These are phyloP conservation scores for Hymenochaete sp. DNA, from an alignment of 1,284 basidiomycete species.

Conservation along the genomic window DNA sequence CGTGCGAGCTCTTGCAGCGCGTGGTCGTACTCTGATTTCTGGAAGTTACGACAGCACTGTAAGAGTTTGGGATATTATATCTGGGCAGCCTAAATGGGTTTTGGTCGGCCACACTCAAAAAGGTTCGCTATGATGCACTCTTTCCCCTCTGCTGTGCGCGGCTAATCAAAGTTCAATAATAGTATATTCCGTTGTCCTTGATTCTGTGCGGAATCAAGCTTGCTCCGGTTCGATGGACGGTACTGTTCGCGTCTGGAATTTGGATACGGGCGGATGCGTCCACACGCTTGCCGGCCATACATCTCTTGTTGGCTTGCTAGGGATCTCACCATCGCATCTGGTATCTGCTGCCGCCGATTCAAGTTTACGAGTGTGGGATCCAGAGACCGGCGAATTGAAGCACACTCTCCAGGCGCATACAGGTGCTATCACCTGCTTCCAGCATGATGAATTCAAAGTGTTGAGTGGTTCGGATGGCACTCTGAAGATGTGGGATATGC, in stretches of 20 bases:
- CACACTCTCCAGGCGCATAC: constrained; percentile 82
- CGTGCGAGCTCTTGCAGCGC: constrained; percentile 84
- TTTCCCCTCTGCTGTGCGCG: background rate
- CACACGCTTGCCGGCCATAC: constrained; percentile 81
- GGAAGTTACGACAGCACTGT: constrained; percentile 93
- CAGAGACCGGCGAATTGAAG: constrained; percentile 67
- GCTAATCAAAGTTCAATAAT: constrained; percentile 15
- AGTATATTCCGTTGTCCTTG: constrained; percentile 90
- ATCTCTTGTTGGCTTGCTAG: constrained; percentile 80
- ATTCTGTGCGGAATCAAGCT: constrained; percentile 76
- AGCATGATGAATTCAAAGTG: constrained; percentile 94
- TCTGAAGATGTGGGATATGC: constrained; percentile 92
- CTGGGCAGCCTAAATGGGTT: constrained; percentile 75
- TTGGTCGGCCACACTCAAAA: constrained; percentile 85
- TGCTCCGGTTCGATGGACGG: constrained; percentile 96
- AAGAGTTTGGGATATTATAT: constrained; percentile 89
- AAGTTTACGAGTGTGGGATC: constrained; percentile 88
- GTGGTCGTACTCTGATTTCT: constrained; percentile 84
- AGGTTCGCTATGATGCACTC: constrained; percentile 42
- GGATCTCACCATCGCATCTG: constrained; percentile 78
- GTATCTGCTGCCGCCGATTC: constrained; percentile 94
- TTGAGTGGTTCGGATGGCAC: constrained; percentile 92
- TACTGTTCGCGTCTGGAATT: constrained; percentile 88
- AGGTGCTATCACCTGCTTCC: constrained; percentile 94
- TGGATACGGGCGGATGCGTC: constrained; percentile 70